Conservation (phyloP, 2,329 filamentous ascomycete species). For the Phaeoacremonium minimum region DNA sequence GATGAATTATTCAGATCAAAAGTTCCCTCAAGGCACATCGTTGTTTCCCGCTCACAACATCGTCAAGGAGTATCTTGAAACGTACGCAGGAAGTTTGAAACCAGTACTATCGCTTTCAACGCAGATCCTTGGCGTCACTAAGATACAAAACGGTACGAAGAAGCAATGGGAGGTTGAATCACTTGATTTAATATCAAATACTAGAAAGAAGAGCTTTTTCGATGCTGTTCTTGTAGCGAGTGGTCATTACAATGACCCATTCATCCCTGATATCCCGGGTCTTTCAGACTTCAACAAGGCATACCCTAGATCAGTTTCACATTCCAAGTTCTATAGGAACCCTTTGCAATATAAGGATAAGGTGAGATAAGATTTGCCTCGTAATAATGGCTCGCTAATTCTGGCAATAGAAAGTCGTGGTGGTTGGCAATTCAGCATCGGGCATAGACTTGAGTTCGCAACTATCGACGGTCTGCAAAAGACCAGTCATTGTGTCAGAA, state of each 20-base stretch:
- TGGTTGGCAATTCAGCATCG: slow-evolving; percentile 69
- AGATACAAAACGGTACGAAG: slow-evolving; percentile 13
- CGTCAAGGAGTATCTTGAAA: slow-evolving; percentile 62
- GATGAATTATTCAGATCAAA: slow-evolving; percentile 65
- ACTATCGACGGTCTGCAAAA: slow-evolving; percentile 48
- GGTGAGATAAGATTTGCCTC: no score
- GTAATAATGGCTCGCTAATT: no score
- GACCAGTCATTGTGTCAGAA: slow-evolving; percentile 53
- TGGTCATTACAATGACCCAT: slow-evolving; percentile 59
- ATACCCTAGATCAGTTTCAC: slow-evolving; percentile 47
- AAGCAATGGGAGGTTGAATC: slow-evolving; percentile 44
- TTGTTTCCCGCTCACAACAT: slow-evolving; percentile 63
- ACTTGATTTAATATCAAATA: slow-evolving; percentile 20
- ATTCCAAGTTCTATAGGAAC: slow-evolving; percentile 66
- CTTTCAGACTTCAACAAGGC: slow-evolving; percentile 45
- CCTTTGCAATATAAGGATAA: slow-evolving; percentile 24
- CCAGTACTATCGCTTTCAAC: slow-evolving; percentile 56
- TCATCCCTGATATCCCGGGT: slow-evolving; percentile 52
- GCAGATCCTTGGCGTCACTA: slow-evolving; percentile 47
- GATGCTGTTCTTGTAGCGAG: slow-evolving; percentile 61
- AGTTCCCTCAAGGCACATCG: slow-evolving; percentile 52
- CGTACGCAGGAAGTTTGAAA: slow-evolving; percentile 57
- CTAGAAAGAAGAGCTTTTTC: slow-evolving; percentile 31
- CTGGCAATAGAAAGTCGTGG: slow-evolving; percentile 51
- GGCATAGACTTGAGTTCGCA: slow-evolving; percentile 68